Evolutionary conservation across 371 early-diverging fungal species (phyloP).

Genomic region (Mortierella sp.): DNA sequence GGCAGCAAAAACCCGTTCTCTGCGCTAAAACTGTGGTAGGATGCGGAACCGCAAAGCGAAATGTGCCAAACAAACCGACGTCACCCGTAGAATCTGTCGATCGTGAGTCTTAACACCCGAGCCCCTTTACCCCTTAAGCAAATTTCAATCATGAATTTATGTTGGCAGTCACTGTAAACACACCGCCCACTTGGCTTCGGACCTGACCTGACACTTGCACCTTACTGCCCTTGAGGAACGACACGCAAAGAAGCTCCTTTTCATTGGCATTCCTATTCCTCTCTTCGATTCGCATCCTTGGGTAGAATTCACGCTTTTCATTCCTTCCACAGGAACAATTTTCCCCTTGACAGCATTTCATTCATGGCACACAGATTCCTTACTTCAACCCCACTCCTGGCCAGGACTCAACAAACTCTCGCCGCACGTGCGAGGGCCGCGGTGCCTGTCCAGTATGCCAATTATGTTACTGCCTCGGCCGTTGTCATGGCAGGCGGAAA

Average conservation of each 20-base stretch:
- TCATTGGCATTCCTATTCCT: neutral
- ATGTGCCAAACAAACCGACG: conserved; percentile 12
- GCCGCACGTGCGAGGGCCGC: conserved; percentile 36
- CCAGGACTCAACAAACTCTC: conserved; percentile 38
- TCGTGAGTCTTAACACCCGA: neutral
- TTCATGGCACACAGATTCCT: conserved; percentile 45
- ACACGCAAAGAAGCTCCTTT: neutral
- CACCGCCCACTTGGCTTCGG: neutral
- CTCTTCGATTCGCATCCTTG: neutral
- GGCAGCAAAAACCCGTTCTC: conserved; percentile 2
- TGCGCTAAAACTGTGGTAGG: neutral
- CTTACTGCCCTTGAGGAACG: neutral
- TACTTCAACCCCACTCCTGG: conserved; percentile 29
- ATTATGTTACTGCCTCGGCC: conserved; percentile 55
- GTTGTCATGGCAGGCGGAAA: conserved; percentile 49
- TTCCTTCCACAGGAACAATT: neutral
- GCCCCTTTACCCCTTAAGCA: neutral
- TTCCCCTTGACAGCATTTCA: neutral
- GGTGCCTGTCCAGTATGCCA: conserved; percentile 53
- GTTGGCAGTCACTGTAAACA: conserved; percentile 25
- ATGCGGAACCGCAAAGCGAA: conserved; percentile 11
- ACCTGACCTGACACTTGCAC: neutral
- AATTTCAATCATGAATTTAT: neutral
- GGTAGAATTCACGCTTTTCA: conserved; percentile 4
- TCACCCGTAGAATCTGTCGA: neutral